phyloP scores from a whole-genome alignment of 139 green algal species.

The Gonium pectorale region DNA sequence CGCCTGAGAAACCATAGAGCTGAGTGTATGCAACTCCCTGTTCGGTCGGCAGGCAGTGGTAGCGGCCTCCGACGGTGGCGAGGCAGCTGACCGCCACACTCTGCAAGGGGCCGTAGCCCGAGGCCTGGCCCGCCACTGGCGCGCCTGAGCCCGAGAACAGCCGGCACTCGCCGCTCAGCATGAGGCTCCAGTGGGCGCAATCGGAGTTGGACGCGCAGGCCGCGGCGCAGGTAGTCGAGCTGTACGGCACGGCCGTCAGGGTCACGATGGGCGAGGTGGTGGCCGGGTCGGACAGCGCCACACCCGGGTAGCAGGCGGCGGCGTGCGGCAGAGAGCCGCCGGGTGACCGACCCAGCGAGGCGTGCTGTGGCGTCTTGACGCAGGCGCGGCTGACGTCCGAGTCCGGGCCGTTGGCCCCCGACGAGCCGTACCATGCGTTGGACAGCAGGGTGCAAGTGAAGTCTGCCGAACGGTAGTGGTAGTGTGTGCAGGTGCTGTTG shows the following conservation, averaged over 20 bases:
- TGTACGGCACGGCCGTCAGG: background rate
- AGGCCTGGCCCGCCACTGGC: background rate
- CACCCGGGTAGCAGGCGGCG: background rate
- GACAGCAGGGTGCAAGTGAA: background rate
- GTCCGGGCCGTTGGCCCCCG: background rate
- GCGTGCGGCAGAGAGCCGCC: background rate
- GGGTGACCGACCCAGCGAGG: background rate
- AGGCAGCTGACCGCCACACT: background rate
- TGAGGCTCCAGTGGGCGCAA: background rate
- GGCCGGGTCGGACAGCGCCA: background rate
- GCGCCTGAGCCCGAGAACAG: background rate
- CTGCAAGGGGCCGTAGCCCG: background rate
- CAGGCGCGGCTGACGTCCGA: background rate
- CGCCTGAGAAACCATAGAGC: too few relatives aligned
- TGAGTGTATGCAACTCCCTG: background rate
- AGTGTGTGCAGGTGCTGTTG: background rate
- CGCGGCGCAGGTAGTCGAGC: background rate
- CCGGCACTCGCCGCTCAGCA: background rate
- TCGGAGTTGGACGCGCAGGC: background rate
- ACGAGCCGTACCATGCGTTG: background rate
- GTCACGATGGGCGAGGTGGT: too few relatives aligned
- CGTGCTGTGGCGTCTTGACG: constrained; percentile 23
- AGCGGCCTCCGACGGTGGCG: background rate
- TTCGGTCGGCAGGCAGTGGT: background rate
- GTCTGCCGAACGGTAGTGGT: background rate